These are phyloP conservation scores for Wallacemonas rigidus DNA, from an alignment of 208 protist genomes.

Conservation along the genomic window DNA sequence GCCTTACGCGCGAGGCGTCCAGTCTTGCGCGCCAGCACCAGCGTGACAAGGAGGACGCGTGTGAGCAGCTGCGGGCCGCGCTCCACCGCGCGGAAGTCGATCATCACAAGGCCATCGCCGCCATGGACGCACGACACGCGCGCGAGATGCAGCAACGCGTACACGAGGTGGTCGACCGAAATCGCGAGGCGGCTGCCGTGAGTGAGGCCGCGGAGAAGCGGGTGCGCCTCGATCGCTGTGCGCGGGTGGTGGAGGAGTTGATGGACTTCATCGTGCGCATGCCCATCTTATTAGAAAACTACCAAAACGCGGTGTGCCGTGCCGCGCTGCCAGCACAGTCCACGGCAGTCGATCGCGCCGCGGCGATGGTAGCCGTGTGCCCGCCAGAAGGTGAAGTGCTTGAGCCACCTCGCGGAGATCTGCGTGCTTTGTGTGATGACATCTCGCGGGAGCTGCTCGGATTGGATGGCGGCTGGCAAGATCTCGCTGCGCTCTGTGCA, in stretches of 20 bases:
- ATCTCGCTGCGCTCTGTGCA: slow-evolving; percentile 18
- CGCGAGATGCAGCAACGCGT: slow-evolving; percentile 1
- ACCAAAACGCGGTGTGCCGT: neutral
- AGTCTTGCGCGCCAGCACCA: neutral
- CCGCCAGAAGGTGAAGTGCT: slow-evolving; percentile 12
- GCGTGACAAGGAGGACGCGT: neutral
- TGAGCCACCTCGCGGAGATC: slow-evolving; percentile 3
- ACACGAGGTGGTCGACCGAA: neutral
- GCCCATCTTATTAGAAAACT: slow-evolving; percentile 16
- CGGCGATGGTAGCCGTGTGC: slow-evolving; percentile 1
- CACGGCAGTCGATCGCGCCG: neutral
- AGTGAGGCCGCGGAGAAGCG: slow-evolving; percentile 4
- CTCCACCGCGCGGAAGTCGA: slow-evolving; percentile 9
- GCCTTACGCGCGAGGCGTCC: neutral
- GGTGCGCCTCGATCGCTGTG: slow-evolving; percentile 12
- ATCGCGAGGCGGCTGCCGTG: neutral
- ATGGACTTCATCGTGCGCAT: slow-evolving; percentile 12
- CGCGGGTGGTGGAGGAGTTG: slow-evolving; percentile 8
- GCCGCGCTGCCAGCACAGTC: neutral
- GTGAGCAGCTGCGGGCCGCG: neutral
- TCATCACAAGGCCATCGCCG: slow-evolving; percentile 11
- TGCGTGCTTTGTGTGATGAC: slow-evolving; percentile 36
- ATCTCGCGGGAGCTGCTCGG: slow-evolving; percentile 51
- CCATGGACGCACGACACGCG: neutral
- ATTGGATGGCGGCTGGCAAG: slow-evolving; percentile 47